These are phyloP conservation scores for Podospora sp. DNA, from an alignment of 495 filamentous ascomycete genomes.

Conservation along the genomic window DNA sequence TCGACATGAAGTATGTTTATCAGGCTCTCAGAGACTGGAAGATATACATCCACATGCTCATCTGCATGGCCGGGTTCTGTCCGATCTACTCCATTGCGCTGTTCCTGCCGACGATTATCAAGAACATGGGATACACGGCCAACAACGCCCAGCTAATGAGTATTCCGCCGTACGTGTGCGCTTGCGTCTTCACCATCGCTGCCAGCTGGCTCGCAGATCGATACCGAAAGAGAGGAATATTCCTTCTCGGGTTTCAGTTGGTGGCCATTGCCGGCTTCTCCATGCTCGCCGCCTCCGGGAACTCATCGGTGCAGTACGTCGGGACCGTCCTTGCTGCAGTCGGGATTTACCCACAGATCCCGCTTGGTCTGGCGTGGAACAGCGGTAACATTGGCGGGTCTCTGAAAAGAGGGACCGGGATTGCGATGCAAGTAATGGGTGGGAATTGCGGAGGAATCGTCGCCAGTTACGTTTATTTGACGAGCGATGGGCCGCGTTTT, in stretches of 20 bases:
- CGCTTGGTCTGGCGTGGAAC: conserved; percentile 74
- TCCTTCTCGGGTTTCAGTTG: conserved; percentile 56
- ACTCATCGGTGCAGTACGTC: conserved; percentile 64
- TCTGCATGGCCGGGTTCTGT: conserved; percentile 45
- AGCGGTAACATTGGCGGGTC: conserved; percentile 77
- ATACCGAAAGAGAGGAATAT: conserved; percentile 48
- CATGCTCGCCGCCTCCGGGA: conserved; percentile 57
- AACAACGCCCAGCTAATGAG: conserved; percentile 62
- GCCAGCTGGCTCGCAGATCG: conserved; percentile 57
- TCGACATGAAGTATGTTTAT: conserved; percentile 69
- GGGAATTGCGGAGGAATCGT: conserved; percentile 75
- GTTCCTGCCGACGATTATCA: conserved; percentile 66
- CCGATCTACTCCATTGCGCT: conserved; percentile 63
- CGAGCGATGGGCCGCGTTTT: conserved; percentile 60
- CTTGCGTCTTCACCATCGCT: conserved; percentile 52
- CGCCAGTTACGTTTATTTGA: conserved; percentile 67
- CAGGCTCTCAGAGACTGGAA: conserved; percentile 67
- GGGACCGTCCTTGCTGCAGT: conserved; percentile 65
- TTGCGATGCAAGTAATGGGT: conserved; percentile 76
- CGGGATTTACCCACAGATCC: conserved; percentile 71
- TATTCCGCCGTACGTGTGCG: conserved; percentile 61
- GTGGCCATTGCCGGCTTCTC: conserved; percentile 62
- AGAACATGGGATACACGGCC: conserved; percentile 59
- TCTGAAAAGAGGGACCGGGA: conserved; percentile 72
- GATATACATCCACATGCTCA: conserved; percentile 54